A percentile compares a stretch with the other conserved stretches of the same genome.
Evolutionary conservation across 192 early-diverging fungal species (phyloP).

Genomic region (Lobosporangium transversale): DNA sequence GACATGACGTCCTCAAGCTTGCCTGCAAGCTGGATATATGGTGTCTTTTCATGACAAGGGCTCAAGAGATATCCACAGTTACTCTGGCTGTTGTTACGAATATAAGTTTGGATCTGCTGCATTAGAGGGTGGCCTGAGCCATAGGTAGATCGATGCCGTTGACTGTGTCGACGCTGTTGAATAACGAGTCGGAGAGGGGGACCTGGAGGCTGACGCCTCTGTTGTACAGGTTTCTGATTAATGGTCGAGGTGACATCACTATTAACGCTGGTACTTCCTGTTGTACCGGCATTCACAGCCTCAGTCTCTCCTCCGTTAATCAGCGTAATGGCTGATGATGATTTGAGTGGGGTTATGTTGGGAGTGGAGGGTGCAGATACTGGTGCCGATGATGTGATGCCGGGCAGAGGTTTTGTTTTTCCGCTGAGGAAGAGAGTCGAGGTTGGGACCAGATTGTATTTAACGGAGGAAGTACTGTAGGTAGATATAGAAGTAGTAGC

Average conservation of each 20-base stretch:
- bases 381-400: too few species aligned
- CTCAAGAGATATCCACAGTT: conserved; percentile 10
- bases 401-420: too few species aligned
- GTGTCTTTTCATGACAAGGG: conserved; percentile 23
- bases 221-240: conserved; percentile 15
- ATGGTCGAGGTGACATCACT: not conserved
- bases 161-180: conserved; percentile 16
- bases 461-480: not conserved
- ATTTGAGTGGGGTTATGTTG: not conserved
- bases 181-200: conserved; percentile 1
- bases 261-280: not conserved
- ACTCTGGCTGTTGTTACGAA: conserved; percentile 11
- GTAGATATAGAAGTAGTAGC: conserved; percentile 19
- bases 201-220: conserved; percentile 2
- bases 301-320: not conserved
- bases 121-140: conserved; percentile 19
- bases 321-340: conserved; percentile 2
- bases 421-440: not conserved
- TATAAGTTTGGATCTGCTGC: conserved; percentile 21
- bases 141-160: conserved; percentile 18
- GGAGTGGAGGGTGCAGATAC: not conserved
- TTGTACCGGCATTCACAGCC: not conserved
- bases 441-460: not conserved
- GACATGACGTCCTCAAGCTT: conserved; percentile 33
- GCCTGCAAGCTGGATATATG: conserved; percentile 35